These are phyloP conservation scores for Ganoderma meredithae DNA, from an alignment of 1,284 basidiomycete species.

Conservation along the genomic window DNA sequence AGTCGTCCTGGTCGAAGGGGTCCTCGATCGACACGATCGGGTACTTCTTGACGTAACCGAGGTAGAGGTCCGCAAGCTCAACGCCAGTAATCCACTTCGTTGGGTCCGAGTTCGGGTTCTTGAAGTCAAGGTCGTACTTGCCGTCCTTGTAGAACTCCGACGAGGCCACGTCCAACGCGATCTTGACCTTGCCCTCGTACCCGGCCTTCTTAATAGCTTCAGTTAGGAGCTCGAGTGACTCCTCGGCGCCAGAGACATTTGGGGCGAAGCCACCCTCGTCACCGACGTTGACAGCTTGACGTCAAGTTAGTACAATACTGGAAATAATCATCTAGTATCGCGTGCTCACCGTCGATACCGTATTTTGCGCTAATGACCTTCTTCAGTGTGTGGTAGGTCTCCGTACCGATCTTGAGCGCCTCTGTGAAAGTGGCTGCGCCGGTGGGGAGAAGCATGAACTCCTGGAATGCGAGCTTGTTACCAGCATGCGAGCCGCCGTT, in stretches of 20 bases:
- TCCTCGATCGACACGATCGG: constrained; percentile 98
- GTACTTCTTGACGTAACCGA: constrained; percentile 89
- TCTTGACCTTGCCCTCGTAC: constrained; percentile 98
- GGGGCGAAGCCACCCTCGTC: constrained; percentile 99
- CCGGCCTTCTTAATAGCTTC: constrained; percentile 98
- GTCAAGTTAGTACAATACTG: constrained; percentile 2
- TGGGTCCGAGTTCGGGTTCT: constrained; percentile 99
- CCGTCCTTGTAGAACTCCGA: constrained; percentile 99
- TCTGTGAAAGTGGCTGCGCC: constrained; percentile 93
- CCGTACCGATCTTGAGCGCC: constrained; percentile 98
- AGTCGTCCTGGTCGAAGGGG: constrained; percentile 99
- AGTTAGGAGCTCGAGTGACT: constrained; percentile 94
- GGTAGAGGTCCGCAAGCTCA: constrained; percentile 95
- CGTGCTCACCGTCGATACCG: constrained; percentile 89
- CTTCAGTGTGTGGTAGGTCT: constrained; percentile 99
- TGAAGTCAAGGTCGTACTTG: constrained; percentile 99
- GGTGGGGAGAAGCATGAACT: constrained; percentile 99
- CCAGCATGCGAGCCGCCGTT: constrained; percentile 99
- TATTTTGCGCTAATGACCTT: constrained; percentile 99
- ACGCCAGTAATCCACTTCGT: constrained; percentile 95
- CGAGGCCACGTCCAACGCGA: constrained; percentile 98
- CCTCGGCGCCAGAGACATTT: constrained; percentile 96
- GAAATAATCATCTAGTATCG: too few species aligned
- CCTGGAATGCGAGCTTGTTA: constrained; percentile 99
- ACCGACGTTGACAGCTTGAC: constrained; percentile 96